Evolutionary conservation across 306 rosid species (phyloP).

Genomic region (Vigna hirtella): DNA sequence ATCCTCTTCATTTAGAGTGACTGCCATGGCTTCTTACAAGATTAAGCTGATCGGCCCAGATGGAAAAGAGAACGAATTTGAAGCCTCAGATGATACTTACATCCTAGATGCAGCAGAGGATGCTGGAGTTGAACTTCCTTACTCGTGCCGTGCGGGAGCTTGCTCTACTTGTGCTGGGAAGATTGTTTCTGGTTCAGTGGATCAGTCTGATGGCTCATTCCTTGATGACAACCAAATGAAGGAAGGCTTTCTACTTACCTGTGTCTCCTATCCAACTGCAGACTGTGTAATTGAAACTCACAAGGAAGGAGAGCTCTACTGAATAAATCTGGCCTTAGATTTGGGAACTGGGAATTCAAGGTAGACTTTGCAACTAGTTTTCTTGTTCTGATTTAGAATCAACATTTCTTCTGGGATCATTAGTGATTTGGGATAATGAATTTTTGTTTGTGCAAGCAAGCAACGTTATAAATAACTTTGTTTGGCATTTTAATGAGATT

Average conservation of each 20-base stretch:
- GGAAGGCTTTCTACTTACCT: slow-evolving; percentile 67
- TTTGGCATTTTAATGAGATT: slow-evolving; percentile 24
- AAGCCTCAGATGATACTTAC: slow-evolving; percentile 74
- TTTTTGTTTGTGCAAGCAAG: slow-evolving; percentile 41
- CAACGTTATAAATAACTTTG: slow-evolving; percentile 15
- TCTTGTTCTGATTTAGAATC: slow-evolving; percentile 40
- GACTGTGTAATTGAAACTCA: slow-evolving; percentile 82
- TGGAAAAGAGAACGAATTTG: slow-evolving; percentile 69
- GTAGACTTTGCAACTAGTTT: slow-evolving; percentile 31
- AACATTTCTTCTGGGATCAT: slow-evolving; percentile 21
- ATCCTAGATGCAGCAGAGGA: slow-evolving; percentile 81
- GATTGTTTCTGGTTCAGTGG: slow-evolving; percentile 65
- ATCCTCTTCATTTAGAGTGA: slow-evolving; percentile 54
- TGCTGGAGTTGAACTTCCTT: slow-evolving; percentile 82
- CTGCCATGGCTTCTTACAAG: slow-evolving; percentile 77
- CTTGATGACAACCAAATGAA: slow-evolving; percentile 71
- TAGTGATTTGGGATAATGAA: slow-evolving; percentile 35
- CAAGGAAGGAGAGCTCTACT: slow-evolving; percentile 78
- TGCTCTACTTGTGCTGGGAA: slow-evolving; percentile 87
- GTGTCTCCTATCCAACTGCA: slow-evolving; percentile 75
- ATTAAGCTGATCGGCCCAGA: slow-evolving; percentile 71
- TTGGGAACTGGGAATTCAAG: slow-evolving; percentile 17
- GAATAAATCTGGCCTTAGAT: slow-evolving; percentile 37
- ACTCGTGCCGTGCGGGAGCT: slow-evolving; percentile 91
- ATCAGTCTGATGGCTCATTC: slow-evolving; percentile 83